Percentiles rank a stretch among this genome's conserved stretches.
Evolutionary conservation across 2,329 filamentous ascomycete genomes (phyloP).

Genomic region (Ascochyta viciae-villosae): DNA sequence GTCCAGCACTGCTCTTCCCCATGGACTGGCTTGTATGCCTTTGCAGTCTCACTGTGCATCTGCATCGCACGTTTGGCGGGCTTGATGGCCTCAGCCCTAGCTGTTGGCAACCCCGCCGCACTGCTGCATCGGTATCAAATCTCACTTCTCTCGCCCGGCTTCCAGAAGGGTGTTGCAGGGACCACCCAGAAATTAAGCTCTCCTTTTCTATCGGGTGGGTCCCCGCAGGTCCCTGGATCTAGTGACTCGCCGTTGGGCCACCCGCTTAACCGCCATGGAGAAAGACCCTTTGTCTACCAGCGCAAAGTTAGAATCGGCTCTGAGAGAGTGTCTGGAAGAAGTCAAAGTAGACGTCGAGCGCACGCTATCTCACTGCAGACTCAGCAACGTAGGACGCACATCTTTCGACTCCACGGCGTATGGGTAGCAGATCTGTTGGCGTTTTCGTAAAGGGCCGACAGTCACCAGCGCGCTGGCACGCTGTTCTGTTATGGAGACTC

Average conservation of each 20-base stretch:
- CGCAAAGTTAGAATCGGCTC: slow-evolving; percentile 2
- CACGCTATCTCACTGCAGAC: no score
- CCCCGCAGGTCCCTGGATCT: slow-evolving; percentile 14
- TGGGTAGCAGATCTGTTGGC: no score
- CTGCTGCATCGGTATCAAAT: slow-evolving; percentile 14
- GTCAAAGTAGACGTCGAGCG: slow-evolving; percentile 1
- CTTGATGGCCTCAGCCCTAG: slow-evolving; percentile 4
- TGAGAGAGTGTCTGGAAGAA: slow-evolving; percentile 6
- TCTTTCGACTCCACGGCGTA: no score
- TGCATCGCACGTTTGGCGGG: slow-evolving; percentile 8
- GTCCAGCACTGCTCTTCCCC: slow-evolving; percentile 1
- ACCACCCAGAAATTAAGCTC: slow-evolving; percentile 18
- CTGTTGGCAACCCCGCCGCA: slow-evolving; percentile 6
- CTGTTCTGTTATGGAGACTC: no score
- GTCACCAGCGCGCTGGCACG: no score
- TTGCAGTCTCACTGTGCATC: slow-evolving; percentile 9
- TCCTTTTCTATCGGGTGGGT: slow-evolving; percentile 17
- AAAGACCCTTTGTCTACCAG: slow-evolving; percentile 6
- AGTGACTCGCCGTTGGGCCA: slow-evolving; percentile 12
- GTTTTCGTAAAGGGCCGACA: no score
- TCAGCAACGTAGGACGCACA: no score
- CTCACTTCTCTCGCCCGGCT: slow-evolving; percentile 8
- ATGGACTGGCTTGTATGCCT: background rate
- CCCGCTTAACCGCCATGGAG: slow-evolving; percentile 10
- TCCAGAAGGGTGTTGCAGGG: slow-evolving; percentile 10